Evolutionary conservation across 129 eudicot species (phyloP).

Genomic region (Glebionis coronaria): DNA sequence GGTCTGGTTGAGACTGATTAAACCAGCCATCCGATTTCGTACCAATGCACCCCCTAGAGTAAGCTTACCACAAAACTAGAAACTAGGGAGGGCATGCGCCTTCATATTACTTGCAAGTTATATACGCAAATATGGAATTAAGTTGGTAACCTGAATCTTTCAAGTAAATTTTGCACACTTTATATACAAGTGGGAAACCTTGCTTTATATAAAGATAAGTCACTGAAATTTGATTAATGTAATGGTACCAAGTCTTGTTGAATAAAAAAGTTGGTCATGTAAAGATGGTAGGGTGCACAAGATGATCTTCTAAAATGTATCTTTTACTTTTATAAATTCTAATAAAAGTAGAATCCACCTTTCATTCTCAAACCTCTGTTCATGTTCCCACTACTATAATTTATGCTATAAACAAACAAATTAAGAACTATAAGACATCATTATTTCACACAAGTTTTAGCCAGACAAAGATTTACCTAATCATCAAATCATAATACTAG

Average conservation of each 20-base stretch:
- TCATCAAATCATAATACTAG: conserved; percentile 33
- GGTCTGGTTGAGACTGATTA: no score
- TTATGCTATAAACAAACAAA: conserved; percentile 37
- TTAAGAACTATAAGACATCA: conserved; percentile 18
- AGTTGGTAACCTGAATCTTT: conserved; percentile 30
- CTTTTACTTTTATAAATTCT: conserved; percentile 29
- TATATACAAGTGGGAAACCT: conserved; percentile 28
- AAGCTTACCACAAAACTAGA: no score
- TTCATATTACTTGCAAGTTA: conserved; percentile 13
- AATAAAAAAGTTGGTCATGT: conserved; percentile 31
- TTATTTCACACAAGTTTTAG: conserved; percentile 16
- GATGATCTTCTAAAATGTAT: conserved; percentile 41
- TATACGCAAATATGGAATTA: not conserved
- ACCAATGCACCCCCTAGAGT: no score
- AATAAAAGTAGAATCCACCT: conserved; percentile 39
- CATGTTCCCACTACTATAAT: conserved; percentile 39
- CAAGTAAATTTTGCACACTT: conserved; percentile 16
- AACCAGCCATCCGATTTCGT: no score
- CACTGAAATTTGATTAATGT: conserved; percentile 34
- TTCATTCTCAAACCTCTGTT: conserved; percentile 39
- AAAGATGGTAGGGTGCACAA: conserved; percentile 38
- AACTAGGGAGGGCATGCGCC: not conserved
- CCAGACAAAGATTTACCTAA: conserved; percentile 34
- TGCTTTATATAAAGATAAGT: conserved; percentile 32
- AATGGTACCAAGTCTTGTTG: conserved; percentile 39